A percentile compares a stretch with the other conserved stretches of the same genome.
phyloP scores from a whole-genome alignment of 1,284 basidiomycete species.

The Schizophyllum amplum region DNA sequence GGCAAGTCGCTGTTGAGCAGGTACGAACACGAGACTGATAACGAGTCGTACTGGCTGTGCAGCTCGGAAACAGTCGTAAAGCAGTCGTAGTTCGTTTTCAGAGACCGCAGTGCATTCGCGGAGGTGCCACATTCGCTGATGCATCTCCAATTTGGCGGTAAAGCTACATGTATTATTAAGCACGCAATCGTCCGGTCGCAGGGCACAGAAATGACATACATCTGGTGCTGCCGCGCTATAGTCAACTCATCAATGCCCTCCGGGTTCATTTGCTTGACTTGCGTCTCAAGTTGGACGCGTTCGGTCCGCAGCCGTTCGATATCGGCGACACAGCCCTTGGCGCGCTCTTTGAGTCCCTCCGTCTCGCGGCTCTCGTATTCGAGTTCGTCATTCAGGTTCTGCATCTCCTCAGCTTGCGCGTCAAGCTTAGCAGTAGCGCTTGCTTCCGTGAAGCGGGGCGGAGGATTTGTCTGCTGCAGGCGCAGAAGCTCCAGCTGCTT shows the following conservation, averaged over 20 bases:
- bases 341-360: neutral
- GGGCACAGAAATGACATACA: neutral
- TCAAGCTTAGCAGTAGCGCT: neutral
- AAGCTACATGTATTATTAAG: neutral
- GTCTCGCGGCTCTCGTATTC: neutral
- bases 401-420: neutral
- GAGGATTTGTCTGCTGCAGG: neutral
- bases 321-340: neutral
- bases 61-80: neutral
- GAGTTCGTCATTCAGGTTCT: neutral
- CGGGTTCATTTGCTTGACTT: neutral
- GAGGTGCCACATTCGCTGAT: neutral
- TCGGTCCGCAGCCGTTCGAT: neutral
- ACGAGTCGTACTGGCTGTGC: neutral
- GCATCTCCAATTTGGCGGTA: neutral
- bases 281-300: neutral
- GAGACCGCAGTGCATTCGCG: neutral
- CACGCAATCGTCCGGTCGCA: neutral
- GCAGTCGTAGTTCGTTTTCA: neutral
- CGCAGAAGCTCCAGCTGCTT: neutral
- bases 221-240: neutral
- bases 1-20: neutral
- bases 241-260: neutral
- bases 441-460: neutral
- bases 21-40: neutral